A percentile compares a stretch with the other conserved stretches of the same genome.
Conservation (phyloP, 768 basidiomycete species). For the Termitomyces sp. region DNA sequence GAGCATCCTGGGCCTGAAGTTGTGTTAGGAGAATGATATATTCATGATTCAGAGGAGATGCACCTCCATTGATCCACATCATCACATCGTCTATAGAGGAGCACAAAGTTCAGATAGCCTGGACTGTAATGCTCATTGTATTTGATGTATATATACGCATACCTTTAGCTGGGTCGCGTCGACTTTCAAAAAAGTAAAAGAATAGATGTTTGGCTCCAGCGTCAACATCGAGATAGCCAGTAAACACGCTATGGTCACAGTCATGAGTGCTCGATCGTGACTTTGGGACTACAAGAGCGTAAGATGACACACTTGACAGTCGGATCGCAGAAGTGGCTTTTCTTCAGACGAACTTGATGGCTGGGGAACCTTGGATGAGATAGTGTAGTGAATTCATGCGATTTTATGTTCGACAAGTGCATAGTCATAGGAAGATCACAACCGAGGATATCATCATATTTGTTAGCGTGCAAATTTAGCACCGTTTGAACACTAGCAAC, state of each 20-base stretch:
- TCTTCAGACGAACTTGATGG: constrained; percentile 57
- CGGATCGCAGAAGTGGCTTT: constrained; percentile 58
- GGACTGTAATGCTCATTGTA: constrained; percentile 19
- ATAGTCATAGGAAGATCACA: constrained; percentile 3
- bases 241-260: constrained; percentile 27
- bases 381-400: constrained; percentile 33
- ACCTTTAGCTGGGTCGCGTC: constrained; percentile 53
- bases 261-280: constrained; percentile 1
- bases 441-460: not conserved
- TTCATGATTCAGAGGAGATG: not conserved
- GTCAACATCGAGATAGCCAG: constrained; percentile 39
- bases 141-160: constrained; percentile 11
- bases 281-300: not conserved
- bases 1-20: constrained; percentile 51
- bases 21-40: not conserved
- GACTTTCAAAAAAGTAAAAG: constrained; percentile 76
- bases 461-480: not conserved
- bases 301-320: constrained; percentile 49
- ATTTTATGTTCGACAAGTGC: constrained; percentile 26
- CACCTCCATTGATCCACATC: constrained; percentile 70
- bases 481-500: constrained; percentile 8
- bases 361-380: constrained; percentile 49
- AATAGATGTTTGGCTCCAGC: constrained; percentile 59
- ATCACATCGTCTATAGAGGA: constrained; percentile 50
- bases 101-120: not conserved